Evolutionary conservation across 1,284 basidiomycete species (phyloP).

Genomic region (Fomitopsis betulina): DNA sequence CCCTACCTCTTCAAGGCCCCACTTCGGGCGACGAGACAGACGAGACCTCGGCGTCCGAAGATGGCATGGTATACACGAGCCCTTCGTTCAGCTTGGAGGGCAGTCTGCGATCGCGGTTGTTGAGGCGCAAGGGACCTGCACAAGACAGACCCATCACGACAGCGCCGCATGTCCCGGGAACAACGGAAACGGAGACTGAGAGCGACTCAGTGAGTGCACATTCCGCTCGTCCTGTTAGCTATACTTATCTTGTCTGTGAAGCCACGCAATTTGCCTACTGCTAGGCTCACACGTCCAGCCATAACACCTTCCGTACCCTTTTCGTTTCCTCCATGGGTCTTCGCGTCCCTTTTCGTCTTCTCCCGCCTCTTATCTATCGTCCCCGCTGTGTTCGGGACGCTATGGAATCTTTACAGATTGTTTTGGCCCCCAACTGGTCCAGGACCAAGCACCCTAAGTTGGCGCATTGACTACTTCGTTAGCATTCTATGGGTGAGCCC

Average conservation of each 20-base stretch:
- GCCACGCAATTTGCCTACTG: conserved; percentile 55
- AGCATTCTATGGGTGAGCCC: conserved; percentile 63
- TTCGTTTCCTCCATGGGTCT: conserved; percentile 26
- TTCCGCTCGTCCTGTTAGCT: conserved; percentile 3
- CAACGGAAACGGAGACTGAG: conserved; percentile 76
- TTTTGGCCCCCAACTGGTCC: conserved; percentile 35
- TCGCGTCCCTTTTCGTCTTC: conserved; percentile 39
- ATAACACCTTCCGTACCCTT: conserved; percentile 35
- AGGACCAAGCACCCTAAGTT: conserved; percentile 16
- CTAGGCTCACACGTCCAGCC: conserved; percentile 48
- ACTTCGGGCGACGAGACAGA: conserved; percentile 22
- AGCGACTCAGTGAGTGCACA: conserved; percentile 57
- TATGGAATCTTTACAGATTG: conserved; percentile 53
- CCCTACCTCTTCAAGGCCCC: conserved; percentile 7
- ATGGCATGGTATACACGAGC: conserved; percentile 24
- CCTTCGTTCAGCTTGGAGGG: conserved; percentile 16
- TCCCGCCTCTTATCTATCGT: conserved; percentile 67
- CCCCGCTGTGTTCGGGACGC: conserved; percentile 61
- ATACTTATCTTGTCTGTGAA: conserved; percentile 16
- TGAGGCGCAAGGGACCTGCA: conserved; percentile 27
- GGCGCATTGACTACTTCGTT: conserved; percentile 53
- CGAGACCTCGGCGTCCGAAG: conserved; percentile 21
- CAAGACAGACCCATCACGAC: conserved; percentile 47
- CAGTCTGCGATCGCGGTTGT: conserved; percentile 29
- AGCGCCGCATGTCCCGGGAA: conserved; percentile 51